A percentile compares a stretch with the other conserved stretches of the same genome.
These are phyloP conservation scores for Sporothrix globosa DNA, from an alignment of 2,329 filamentous ascomycete species.

Conservation along the genomic window DNA sequence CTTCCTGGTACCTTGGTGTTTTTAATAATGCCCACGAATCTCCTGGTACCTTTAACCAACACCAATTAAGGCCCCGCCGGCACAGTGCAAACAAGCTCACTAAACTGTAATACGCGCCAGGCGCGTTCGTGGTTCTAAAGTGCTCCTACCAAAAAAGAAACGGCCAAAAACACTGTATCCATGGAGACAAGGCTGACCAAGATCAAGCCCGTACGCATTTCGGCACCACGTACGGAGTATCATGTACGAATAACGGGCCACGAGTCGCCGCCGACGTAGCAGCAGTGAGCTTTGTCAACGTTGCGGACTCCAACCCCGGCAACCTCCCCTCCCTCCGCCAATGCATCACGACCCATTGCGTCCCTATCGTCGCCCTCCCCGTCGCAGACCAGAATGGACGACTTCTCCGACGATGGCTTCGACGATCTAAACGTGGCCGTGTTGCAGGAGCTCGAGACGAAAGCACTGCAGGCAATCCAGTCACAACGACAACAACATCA, in stretches of 20 bases:
- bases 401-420: constrained; percentile 66
- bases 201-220: background rate
- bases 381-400: constrained; percentile 51
- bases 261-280: background rate
- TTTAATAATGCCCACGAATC: background rate
- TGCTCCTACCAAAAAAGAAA: background rate
- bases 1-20: background rate
- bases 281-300: background rate
- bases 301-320: background rate
- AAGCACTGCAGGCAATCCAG: constrained; percentile 44
- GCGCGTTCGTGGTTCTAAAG: constrained; percentile 21
- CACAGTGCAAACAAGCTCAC: background rate
- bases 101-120: constrained; percentile 5
- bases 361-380: background rate
- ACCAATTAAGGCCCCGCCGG: background rate
- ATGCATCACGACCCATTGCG: constrained; percentile 9
- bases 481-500: constrained; percentile 34
- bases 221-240: background rate
- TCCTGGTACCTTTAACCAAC: background rate
- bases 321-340: background rate
- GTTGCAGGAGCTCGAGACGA: constrained; percentile 65
- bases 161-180: background rate
- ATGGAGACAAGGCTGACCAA: constrained; percentile 9
- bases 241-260: background rate
- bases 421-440: constrained; percentile 62